Evolutionary conservation across 768 basidiomycete genomes (phyloP).

Genomic region (Naganishia onofrii): DNA sequence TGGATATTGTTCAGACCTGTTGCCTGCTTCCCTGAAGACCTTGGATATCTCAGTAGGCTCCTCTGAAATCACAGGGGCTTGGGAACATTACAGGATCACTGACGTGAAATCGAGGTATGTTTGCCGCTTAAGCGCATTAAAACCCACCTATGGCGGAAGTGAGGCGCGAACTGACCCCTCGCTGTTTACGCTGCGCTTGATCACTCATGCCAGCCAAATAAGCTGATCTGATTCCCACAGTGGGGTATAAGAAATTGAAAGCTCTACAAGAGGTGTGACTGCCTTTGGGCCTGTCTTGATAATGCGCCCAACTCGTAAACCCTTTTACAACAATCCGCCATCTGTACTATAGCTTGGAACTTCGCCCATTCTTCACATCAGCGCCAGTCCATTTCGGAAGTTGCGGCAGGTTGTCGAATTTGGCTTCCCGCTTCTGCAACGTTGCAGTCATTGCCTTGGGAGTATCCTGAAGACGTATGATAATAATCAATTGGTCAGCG

Average conservation of each 20-base stretch:
- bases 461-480: neutral
- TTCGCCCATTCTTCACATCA: neutral
- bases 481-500: neutral
- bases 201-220: neutral
- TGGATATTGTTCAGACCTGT: too few species aligned
- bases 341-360: neutral
- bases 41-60: too few species aligned
- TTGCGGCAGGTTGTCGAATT: constrained; percentile 11
- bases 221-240: neutral
- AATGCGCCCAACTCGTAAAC: neutral
- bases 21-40: too few species aligned
- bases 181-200: neutral
- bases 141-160: too few species aligned
- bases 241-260: neutral
- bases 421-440: constrained; percentile 5
- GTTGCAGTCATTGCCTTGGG: constrained; percentile 6
- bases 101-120: too few species aligned
- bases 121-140: too few species aligned
- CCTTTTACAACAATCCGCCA: neutral
- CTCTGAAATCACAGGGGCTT: too few species aligned
- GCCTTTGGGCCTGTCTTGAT: too few species aligned
- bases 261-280: too few species aligned
- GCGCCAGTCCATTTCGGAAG: neutral
- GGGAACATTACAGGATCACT: too few species aligned
- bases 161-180: neutral